Percentiles rank a stretch among this genome's conserved stretches.
These are phyloP conservation scores for Ceratobasidium sp. DNA, from an alignment of 1,284 basidiomycete species.

Conservation along the genomic window DNA sequence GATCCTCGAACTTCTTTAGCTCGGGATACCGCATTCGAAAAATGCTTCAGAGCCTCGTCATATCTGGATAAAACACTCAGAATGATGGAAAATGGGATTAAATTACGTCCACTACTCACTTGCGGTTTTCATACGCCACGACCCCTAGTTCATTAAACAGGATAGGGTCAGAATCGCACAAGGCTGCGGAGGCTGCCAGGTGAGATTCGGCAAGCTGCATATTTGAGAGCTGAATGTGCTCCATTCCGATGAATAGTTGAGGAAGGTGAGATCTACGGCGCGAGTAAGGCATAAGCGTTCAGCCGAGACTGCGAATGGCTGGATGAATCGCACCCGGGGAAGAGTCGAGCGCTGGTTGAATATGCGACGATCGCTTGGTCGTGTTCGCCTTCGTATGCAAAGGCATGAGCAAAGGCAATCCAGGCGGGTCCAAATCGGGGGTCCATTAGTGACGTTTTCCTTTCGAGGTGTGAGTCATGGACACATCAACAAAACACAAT, in stretches of 20 bases:
- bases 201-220: conserved; percentile 84
- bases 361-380: conserved; percentile 98
- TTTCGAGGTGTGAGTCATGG: conserved; percentile 49
- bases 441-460: conserved; percentile 96
- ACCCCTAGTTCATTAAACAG: conserved; percentile 92
- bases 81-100: conserved; percentile 28
- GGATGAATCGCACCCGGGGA: conserved; percentile 70
- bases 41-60: conserved; percentile 70
- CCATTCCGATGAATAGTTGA: conserved; percentile 96
- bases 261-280: conserved; percentile 82
- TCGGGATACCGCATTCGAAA: conserved; percentile 71
- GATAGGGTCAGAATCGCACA: conserved; percentile 87
- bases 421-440: conserved; percentile 94
- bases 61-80: conserved; percentile 57
- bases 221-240: conserved; percentile 90
- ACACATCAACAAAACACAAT: background rate
- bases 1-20: conserved; percentile 84
- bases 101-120: conserved; percentile 60
- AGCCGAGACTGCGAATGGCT: conserved; percentile 1
- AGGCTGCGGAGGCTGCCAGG: conserved; percentile 74
- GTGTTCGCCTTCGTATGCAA: conserved; percentile 95
- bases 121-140: conserved; percentile 82
- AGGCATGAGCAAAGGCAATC: conserved; percentile 97
- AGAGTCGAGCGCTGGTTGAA: conserved; percentile 92
- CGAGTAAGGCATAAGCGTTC: conserved; percentile 13